Conservation (phyloP, 2,329 filamentous ascomycete genomes). For the Talaromyces verruculosus region DNA sequence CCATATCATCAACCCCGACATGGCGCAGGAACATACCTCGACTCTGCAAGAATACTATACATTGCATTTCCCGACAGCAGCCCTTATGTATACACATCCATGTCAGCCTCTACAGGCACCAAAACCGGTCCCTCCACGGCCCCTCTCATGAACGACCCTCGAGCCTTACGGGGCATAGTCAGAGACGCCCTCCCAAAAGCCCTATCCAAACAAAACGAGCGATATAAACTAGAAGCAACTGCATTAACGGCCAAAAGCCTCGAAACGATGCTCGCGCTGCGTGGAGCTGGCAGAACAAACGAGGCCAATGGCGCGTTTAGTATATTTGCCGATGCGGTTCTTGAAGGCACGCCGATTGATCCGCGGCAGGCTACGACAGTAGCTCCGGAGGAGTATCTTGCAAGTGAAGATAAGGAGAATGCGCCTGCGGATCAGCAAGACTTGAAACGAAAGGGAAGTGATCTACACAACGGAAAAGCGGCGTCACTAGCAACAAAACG, state of each 20-base stretch:
- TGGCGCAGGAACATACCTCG: constrained; percentile 45
- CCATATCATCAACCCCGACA: constrained; percentile 65
- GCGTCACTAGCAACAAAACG: constrained; percentile 53
- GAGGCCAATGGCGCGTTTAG: constrained; percentile 75
- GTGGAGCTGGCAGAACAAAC: constrained; percentile 69
- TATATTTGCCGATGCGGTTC: constrained; percentile 67
- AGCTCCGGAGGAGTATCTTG: constrained; percentile 34
- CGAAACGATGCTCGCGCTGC: constrained; percentile 65
- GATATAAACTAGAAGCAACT: constrained; percentile 68
- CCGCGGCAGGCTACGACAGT: constrained; percentile 42
- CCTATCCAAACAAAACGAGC: constrained; percentile 69
- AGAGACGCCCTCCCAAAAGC: constrained; percentile 80
- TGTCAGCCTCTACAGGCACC: constrained; percentile 44
- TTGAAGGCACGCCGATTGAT: constrained; percentile 54
- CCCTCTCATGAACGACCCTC: constrained; percentile 48
- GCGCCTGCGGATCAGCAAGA: constrained; percentile 23
- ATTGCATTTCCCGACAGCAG: constrained; percentile 79
- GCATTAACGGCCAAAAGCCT: constrained; percentile 71
- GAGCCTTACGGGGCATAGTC: constrained; percentile 68
- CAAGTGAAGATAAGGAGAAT: constrained; percentile 22
- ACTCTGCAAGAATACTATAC: constrained; percentile 70
- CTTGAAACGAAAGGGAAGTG: constrained; percentile 23
- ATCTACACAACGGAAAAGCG: constrained; percentile 6
- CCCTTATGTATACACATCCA: constrained; percentile 68
- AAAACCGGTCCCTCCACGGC: constrained; percentile 29